Evolutionary conservation across 305 asterid genomes (phyloP), one percentile per base, ranked within the genome.

Genomic region (Coffea humblotiana): DNA sequence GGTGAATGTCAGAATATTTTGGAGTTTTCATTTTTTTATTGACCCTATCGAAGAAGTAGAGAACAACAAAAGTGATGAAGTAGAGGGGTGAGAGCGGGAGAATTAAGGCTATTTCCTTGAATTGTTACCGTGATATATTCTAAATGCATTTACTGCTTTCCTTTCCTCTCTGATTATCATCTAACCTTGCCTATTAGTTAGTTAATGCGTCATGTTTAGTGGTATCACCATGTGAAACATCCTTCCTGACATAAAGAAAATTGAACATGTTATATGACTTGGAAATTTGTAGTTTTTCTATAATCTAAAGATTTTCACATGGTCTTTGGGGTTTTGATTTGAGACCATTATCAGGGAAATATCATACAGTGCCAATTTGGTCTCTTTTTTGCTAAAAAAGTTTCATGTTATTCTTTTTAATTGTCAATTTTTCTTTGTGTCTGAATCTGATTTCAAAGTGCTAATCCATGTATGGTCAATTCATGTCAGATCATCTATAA

Each of bases 401-500:
- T 27, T 64, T n/a, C 35, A 6, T n/a, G 37, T 64, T 10, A 3
- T 25, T 16, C 27, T 25, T 25, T 25, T 9, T 12, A 64, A 25
- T 15, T 64, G 69, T 60, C 10, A n/a, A 10, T 45, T 21, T 45
- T 70, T 14, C 3, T 75, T 7, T 29, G 35, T 49, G 35, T 49
- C 27, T 32, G 14, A 65, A 54, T 77, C 56, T 78, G 51, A 68
- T 78, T 60, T 11, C 15, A 29, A 67, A 65, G 52, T 67, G 72
- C 4, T 21, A 43, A n/a, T 47, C 37, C 35, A 40, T 68, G 69
- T 8, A 60, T 23, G 65, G 27, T 60, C 32, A 19, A 65, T 27
- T 19, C n/a, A 76, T 61, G 37, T 25, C 79, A 94, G 98, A 91
- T 94, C 72, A 96, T 96, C 87, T 96, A 94, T 87, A 83, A 88